Percentiles rank a stretch among this genome's conserved stretches.
Conservation (phyloP, 768 basidiomycete genomes). For the Suillus alpinus region DNA sequence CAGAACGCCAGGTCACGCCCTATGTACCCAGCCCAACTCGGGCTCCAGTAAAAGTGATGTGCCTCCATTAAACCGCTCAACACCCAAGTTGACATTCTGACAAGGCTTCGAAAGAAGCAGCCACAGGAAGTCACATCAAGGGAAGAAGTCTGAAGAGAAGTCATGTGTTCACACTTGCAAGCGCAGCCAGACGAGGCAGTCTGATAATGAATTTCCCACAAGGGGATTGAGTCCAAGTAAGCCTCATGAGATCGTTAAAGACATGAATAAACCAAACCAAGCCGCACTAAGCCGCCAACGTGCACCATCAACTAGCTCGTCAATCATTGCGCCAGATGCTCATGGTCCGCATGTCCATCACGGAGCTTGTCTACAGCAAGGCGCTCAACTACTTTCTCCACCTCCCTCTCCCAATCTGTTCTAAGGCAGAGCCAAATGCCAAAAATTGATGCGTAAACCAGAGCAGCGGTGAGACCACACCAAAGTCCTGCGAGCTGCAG, state of each 20-base stretch:
- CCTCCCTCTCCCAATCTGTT: conserved; percentile 69
- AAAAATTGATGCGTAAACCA: conserved; percentile 55
- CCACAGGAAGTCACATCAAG: neutral
- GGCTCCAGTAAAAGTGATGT: neutral
- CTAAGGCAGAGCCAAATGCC: conserved; percentile 50
- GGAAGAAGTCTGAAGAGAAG: neutral
- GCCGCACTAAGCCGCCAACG: neutral
- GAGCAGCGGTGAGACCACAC: conserved; percentile 69
- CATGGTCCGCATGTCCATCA: conserved; percentile 3
- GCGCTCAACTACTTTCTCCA: conserved; percentile 52
- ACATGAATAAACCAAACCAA: neutral
- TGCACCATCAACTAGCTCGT: neutral
- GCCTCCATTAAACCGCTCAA: neutral
- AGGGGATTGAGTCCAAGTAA: neutral
- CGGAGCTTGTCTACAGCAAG: conserved; percentile 40
- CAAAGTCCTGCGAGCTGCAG: conserved; percentile 76
- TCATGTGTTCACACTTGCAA: neutral
- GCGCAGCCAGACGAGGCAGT: neutral
- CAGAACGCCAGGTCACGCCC: neutral
- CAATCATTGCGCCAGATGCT: neutral
- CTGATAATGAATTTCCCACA: neutral
- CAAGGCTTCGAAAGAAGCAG: neutral
- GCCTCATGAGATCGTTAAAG: neutral
- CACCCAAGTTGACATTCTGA: neutral
- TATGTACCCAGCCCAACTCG: neutral